Evolutionary conservation across 768 basidiomycete genomes (phyloP).

Genomic region (Boletus reticulatus): DNA sequence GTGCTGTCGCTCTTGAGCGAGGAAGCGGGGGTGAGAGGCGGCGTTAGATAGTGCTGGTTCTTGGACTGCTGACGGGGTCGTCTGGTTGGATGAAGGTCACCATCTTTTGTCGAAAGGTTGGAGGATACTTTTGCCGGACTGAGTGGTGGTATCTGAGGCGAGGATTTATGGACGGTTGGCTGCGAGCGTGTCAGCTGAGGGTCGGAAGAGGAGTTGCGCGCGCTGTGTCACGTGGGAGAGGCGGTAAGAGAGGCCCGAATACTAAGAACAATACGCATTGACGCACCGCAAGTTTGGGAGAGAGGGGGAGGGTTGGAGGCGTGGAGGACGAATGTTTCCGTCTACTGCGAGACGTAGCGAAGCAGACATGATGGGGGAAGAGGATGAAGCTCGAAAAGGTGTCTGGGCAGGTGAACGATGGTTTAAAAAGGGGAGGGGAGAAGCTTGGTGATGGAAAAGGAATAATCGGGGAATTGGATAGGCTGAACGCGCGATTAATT

Average conservation of each 20-base stretch:
- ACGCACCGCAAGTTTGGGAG: slow-evolving; percentile 67
- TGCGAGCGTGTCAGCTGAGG: slow-evolving; percentile 31
- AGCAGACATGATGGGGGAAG: slow-evolving; percentile 27
- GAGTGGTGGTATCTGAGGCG: slow-evolving; percentile 18
- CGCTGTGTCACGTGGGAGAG: slow-evolving; percentile 22
- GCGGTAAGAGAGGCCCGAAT: slow-evolving; percentile 3
- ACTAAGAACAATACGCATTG: background rate
- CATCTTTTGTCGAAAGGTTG: slow-evolving; percentile 12
- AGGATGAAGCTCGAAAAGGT: slow-evolving; percentile 31
- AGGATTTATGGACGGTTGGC: slow-evolving; percentile 16
- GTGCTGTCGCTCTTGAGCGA: slow-evolving; percentile 41
- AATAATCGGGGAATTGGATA: slow-evolving; percentile 30
- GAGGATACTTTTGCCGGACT: slow-evolving; percentile 11
- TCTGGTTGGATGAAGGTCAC: slow-evolving; percentile 17
- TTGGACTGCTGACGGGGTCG: slow-evolving; percentile 22
- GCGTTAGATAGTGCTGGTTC: slow-evolving; percentile 50
- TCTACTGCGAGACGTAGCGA: slow-evolving; percentile 24
- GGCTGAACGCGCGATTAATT: slow-evolving; percentile 32
- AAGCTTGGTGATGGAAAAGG: slow-evolving; percentile 33
- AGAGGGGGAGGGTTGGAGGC: slow-evolving; percentile 64
- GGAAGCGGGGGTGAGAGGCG: slow-evolving; percentile 70
- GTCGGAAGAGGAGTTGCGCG: slow-evolving; percentile 23
- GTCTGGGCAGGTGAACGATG: slow-evolving; percentile 24
- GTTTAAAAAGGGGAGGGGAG: slow-evolving; percentile 33
- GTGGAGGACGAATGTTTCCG: slow-evolving; percentile 37